A percentile compares a stretch with the other conserved stretches of the same genome.
Evolutionary conservation across 2,329 filamentous ascomycete species (phyloP).

Genomic region (Fusarium succisae): DNA sequence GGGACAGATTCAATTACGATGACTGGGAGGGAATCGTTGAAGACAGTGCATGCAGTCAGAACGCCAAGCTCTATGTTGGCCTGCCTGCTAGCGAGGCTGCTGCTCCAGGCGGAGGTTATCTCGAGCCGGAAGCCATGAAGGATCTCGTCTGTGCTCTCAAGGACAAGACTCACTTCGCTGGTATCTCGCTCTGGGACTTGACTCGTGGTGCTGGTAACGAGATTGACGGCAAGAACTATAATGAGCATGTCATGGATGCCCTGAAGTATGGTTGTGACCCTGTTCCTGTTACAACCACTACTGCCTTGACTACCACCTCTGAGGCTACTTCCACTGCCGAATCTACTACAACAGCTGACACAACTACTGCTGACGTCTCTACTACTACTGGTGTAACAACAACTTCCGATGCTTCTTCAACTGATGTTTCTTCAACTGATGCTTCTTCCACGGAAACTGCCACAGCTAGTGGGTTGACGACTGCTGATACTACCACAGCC

Average conservation of each 20-base stretch:
- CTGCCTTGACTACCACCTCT: slow-evolving; percentile 15
- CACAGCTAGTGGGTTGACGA: slow-evolving; percentile 2
- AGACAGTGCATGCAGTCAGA: slow-evolving; percentile 48
- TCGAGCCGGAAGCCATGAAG: slow-evolving; percentile 47
- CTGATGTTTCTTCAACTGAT: background rate
- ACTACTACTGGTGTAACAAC: background rate
- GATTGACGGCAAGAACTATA: slow-evolving; percentile 48
- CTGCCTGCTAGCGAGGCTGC: slow-evolving; percentile 48
- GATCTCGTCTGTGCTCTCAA: slow-evolving; percentile 52
- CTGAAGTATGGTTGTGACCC: slow-evolving; percentile 50
- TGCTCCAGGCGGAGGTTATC: slow-evolving; percentile 47
- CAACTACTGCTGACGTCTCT: background rate
- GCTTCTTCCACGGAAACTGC: background rate
- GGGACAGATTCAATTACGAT: slow-evolving; percentile 54
- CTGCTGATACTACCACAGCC: background rate
- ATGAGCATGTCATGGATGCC: slow-evolving; percentile 50
- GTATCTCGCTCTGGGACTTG: slow-evolving; percentile 59
- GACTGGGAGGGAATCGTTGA: slow-evolving; percentile 51
- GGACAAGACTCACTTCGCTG: slow-evolving; percentile 52
- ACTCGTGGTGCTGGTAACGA: slow-evolving; percentile 47
- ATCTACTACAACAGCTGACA: slow-evolving; percentile 10
- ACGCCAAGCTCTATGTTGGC: slow-evolving; percentile 58
- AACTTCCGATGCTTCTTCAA: background rate
- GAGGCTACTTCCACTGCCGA: slow-evolving; percentile 17
- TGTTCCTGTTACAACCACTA: slow-evolving; percentile 39